phyloP scores from a whole-genome alignment of 176 grass and related monocot genomes.

The Echinochloa phyllopogon region DNA sequence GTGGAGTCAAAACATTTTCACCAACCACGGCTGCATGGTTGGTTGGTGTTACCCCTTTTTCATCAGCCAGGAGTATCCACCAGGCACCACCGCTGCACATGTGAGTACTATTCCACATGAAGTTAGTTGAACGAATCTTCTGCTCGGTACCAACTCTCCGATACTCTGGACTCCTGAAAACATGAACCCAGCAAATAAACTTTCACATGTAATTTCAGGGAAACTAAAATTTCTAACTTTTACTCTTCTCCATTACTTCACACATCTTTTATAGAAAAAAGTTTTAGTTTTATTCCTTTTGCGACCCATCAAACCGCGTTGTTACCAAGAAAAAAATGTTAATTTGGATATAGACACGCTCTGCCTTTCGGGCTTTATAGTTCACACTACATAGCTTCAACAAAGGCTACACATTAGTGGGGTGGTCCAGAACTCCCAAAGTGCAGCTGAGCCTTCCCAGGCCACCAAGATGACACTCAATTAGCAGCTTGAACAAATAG shows the following conservation, averaged over 20 bases:
- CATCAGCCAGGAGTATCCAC: not conserved
- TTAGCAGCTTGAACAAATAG: not conserved
- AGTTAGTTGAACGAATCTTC: constrained; percentile 26
- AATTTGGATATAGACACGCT: not conserved
- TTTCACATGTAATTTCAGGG: constrained; percentile 11
- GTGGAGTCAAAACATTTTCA: constrained; percentile 31
- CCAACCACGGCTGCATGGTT: constrained; percentile 36
- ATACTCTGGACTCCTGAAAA: not conserved
- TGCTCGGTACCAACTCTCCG: not conserved
- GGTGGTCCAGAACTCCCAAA: constrained; percentile 1
- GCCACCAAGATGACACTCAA: constrained; percentile 4
- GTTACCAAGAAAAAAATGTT: constrained; percentile 6
- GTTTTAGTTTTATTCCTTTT: not conserved
- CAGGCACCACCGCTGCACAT: not conserved
- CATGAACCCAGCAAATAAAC: not conserved
- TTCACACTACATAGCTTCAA: not conserved
- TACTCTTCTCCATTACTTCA: not conserved
- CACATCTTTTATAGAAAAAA: not conserved
- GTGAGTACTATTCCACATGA: not conserved
- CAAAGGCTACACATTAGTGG: not conserved
- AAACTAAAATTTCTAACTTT: not conserved
- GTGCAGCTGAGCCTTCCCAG: not conserved
- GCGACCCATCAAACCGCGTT: not conserved
- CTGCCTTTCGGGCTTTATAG: not conserved
- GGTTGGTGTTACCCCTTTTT: constrained; percentile 18